Evolutionary conservation across 2,329 filamentous ascomycete genomes (phyloP), one percentile per base, ranked within the genome.

Genomic region (Aspergillus ustus): DNA sequence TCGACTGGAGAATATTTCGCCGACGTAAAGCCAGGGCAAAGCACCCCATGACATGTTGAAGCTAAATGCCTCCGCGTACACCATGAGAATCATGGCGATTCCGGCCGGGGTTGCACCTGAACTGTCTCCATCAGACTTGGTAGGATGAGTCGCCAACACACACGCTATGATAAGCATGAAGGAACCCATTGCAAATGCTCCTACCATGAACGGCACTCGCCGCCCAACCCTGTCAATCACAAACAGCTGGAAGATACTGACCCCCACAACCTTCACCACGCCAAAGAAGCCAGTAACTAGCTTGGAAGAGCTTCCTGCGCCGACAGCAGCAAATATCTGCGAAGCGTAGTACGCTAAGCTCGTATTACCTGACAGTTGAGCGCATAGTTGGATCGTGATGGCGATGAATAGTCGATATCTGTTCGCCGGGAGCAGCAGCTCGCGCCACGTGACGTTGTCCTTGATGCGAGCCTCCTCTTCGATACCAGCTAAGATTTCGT

Each of bases 261-360:
- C 82, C 3, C 81, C 80, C 0, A 82, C 72, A 25, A 84, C 80
- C 69, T 85, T 85, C 61, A 83, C 79, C 7, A 83, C 71, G 2
- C 83, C 82, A 48, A 85, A 85, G 70, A 84, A 83, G 9, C 82
- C 83, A 1, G 81, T 84, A 55, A 85, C 77, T 7, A 84, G 73
- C 44, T 83, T 79, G 31, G 75, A 72, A n/a, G 80, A 74, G 46
- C 78, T 71, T 4, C 81, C 81, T 6, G 82, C 81, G 4, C 82
- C 82, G 9, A 84, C 80, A 3, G 81, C 76, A 15, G 74, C 73
- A 71, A 85, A 85, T 45, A 85, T 81, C 66, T 85, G 83, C 0
- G 80, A 82, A 1, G 81, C 81, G 65, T 82, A 84, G 64, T 84
- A 84, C 2, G 82, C 82, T n/a, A 22, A 84, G 69, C 0, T 80